Percentiles rank a stretch among this genome's conserved stretches.
These are phyloP conservation scores for Boletus reticulatus DNA, from an alignment of 768 basidiomycete species.

Conservation along the genomic window DNA sequence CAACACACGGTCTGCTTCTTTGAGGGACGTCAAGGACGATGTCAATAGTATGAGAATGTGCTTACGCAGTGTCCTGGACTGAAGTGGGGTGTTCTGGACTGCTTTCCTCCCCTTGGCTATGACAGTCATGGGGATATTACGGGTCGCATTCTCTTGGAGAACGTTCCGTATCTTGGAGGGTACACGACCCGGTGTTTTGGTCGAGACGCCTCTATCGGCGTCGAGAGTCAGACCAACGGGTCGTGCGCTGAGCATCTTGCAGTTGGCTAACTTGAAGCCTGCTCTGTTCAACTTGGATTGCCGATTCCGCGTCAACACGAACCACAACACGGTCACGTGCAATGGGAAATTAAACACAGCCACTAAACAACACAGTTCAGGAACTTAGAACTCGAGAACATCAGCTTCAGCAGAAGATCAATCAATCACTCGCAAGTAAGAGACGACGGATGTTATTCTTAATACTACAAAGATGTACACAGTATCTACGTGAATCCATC, in stretches of 20 bases:
- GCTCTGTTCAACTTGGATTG: background rate
- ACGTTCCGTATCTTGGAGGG: slow-evolving; percentile 37
- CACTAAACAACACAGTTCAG: too few species aligned
- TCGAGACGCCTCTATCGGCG: slow-evolving; percentile 17
- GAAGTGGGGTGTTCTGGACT: slow-evolving; percentile 36
- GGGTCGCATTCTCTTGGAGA: slow-evolving; percentile 50
- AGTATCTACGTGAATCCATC: too few species aligned
- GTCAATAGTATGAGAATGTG: background rate
- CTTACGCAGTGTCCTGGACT: slow-evolving; percentile 30
- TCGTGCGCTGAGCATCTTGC: slow-evolving; percentile 29
- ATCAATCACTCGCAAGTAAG: too few species aligned
- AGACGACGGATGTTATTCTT: too few species aligned
- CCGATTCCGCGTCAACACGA: slow-evolving; percentile 5
- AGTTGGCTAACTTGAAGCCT: background rate
- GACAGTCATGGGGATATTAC: slow-evolving; percentile 40
- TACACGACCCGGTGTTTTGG: slow-evolving; percentile 58
- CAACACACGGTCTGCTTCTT: slow-evolving; percentile 20
- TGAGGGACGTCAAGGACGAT: background rate
- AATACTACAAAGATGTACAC: too few species aligned
- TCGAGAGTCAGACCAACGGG: slow-evolving; percentile 27
- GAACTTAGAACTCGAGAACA: too few species aligned
- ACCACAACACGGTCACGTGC: slow-evolving; percentile 30
- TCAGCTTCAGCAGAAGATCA: too few species aligned
- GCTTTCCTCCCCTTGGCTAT: slow-evolving; percentile 45
- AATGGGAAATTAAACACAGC: background rate